Conservation (phyloP, 2,329 filamentous ascomycete genomes). For the Stachybotrys elegans region DNA sequence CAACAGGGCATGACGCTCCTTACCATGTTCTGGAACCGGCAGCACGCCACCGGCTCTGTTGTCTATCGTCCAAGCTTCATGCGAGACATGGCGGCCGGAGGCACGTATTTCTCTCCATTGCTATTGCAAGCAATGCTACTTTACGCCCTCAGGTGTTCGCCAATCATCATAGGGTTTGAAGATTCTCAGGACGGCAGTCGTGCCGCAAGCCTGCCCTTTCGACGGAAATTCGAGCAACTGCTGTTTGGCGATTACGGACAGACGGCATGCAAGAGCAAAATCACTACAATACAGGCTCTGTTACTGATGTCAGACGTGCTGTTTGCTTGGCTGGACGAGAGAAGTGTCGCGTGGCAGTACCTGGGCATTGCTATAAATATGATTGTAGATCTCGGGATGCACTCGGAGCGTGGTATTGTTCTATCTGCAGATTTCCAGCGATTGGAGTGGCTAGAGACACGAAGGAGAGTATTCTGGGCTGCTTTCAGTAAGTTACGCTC, state of each 20-base stretch:
- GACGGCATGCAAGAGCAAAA: constrained; percentile 27
- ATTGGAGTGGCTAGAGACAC: constrained; percentile 38
- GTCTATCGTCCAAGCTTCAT: constrained; percentile 50
- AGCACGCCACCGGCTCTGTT: constrained; percentile 37
- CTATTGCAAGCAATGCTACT: constrained; percentile 49
- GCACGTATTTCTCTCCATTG: constrained; percentile 51
- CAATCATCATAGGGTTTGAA: neutral
- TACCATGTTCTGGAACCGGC: constrained; percentile 47
- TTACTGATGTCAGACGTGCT: constrained; percentile 42
- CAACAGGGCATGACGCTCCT: constrained; percentile 46
- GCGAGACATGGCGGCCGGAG: constrained; percentile 46
- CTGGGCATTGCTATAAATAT: constrained; percentile 52
- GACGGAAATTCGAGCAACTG: constrained; percentile 35
- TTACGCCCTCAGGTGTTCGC: constrained; percentile 24
- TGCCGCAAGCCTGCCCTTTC: constrained; percentile 22
- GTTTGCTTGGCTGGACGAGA: constrained; percentile 39
- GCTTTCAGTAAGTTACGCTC: constrained; percentile 10
- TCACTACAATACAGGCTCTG: constrained; percentile 46
- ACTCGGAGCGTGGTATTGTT: constrained; percentile 24
- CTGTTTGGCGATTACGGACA: constrained; percentile 33
- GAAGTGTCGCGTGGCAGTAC: constrained; percentile 48
- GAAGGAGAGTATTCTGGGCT: constrained; percentile 30
- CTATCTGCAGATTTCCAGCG: constrained; percentile 19
- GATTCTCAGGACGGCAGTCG: constrained; percentile 24
- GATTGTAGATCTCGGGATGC: constrained; percentile 48